Evolutionary conservation across 2,329 filamentous ascomycete genomes (phyloP).

Genomic region (Penicillium sp.): DNA sequence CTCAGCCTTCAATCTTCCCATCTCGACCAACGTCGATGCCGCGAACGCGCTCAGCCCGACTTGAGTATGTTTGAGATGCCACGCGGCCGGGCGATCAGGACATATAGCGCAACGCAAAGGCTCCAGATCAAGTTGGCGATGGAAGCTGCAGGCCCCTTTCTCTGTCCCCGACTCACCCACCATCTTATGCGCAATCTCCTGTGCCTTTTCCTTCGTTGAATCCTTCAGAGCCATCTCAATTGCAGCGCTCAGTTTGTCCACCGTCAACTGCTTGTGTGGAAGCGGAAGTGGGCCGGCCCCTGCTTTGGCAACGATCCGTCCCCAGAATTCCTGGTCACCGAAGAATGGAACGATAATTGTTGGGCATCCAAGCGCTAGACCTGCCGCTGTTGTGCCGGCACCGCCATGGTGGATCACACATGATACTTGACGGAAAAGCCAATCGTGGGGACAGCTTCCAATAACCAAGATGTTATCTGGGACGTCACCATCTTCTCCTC

Average conservation of each 20-base stretch:
- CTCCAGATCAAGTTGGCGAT: constrained; percentile 66
- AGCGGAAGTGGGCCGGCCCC: constrained; percentile 71
- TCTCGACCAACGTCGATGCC: constrained; percentile 65
- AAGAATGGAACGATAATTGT: constrained; percentile 86
- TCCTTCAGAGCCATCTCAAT: constrained; percentile 61
- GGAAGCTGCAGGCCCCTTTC: constrained; percentile 65
- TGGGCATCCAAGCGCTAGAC: constrained; percentile 75
- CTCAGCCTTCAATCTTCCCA: constrained; percentile 63
- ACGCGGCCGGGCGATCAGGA: constrained; percentile 68
- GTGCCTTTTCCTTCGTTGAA: constrained; percentile 57
- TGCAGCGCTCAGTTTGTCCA: constrained; percentile 63
- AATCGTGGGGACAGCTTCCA: constrained; percentile 83
- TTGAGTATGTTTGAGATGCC: constrained; percentile 68
- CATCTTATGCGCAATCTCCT: constrained; percentile 63
- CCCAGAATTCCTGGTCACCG: constrained; percentile 82
- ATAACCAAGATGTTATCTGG: constrained; percentile 79
- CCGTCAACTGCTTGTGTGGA: constrained; percentile 65
- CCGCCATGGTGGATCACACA: constrained; percentile 85
- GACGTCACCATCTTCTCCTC: constrained; percentile 66
- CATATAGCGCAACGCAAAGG: constrained; percentile 68
- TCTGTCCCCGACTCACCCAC: constrained; percentile 63
- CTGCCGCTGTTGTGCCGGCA: constrained; percentile 82
- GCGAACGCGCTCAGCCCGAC: constrained; percentile 70
- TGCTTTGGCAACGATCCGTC: constrained; percentile 69
- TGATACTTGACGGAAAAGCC: constrained; percentile 78